Evolutionary conservation across 345 rosid species (phyloP).

Genomic region (Lepidium sativum): DNA sequence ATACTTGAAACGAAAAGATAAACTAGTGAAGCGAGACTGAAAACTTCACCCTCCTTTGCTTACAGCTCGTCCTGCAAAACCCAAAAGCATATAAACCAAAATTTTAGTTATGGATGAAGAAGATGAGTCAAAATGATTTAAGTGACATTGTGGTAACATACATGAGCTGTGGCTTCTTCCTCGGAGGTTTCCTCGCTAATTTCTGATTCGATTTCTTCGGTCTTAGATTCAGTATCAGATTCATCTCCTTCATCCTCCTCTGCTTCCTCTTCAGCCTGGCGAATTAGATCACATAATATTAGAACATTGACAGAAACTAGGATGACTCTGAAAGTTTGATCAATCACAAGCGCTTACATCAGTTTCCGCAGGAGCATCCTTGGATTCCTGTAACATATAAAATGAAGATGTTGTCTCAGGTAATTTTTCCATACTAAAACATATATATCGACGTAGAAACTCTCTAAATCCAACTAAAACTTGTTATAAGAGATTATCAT

Average conservation of each 20-base stretch:
- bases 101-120: too few relatives aligned
- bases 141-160: slow-evolving; percentile 16
- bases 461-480: neutral
- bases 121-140: neutral
- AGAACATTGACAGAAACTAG: neutral
- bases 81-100: neutral
- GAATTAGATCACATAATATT: neutral
- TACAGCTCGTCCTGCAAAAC: slow-evolving; percentile 59
- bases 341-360: slow-evolving; percentile 49
- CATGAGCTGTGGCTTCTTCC: slow-evolving; percentile 40
- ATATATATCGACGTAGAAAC: neutral
- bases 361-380: slow-evolving; percentile 54
- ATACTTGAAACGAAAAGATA: neutral
- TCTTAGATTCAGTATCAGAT: slow-evolving; percentile 41
- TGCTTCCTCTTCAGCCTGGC: slow-evolving; percentile 35
- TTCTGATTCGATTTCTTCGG: slow-evolving; percentile 29
- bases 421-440: neutral
- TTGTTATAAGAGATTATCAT: slow-evolving; percentile 25
- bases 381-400: slow-evolving; percentile 44
- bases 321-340: neutral
- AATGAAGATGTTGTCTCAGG: slow-evolving; percentile 52
- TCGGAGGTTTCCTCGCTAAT: slow-evolving; percentile 13
- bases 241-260: slow-evolving; percentile 39
- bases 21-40: neutral
- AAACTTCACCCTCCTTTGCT: slow-evolving; percentile 3